Conservation (phyloP, 495 filamentous ascomycete genomes). For the Hypoxylon subgilvum region DNA sequence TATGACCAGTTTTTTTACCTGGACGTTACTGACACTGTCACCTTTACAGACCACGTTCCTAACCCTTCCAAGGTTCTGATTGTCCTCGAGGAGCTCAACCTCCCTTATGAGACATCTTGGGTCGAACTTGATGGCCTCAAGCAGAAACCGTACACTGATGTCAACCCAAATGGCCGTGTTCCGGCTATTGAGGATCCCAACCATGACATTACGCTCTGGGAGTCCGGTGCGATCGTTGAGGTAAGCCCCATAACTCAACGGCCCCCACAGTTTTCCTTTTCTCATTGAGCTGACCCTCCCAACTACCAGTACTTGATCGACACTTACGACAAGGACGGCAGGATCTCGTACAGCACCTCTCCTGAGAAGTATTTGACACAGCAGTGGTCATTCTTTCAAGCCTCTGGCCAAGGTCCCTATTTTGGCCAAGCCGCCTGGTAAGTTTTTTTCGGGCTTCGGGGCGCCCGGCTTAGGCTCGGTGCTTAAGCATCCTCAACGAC, state of each 20-base stretch:
- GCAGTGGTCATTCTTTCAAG: conserved; percentile 65
- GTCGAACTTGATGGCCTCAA: conserved; percentile 59
- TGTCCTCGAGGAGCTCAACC: conserved; percentile 63
- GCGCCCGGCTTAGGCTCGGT: too few species aligned
- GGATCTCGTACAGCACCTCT: conserved; percentile 57
- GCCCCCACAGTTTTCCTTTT: too few species aligned
- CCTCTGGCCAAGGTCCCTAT: conserved; percentile 67
- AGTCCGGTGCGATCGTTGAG: conserved; percentile 71
- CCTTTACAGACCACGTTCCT: too few species aligned
- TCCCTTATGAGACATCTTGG: conserved; percentile 56
- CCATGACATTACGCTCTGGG: conserved; percentile 48
- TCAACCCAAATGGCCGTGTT: conserved; percentile 52
- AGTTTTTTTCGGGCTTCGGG: too few species aligned
- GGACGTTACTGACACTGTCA: too few species aligned
- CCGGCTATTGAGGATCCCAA: conserved; percentile 53
- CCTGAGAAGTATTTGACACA: conserved; percentile 50
- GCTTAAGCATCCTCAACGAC: too few species aligned
- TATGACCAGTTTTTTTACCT: too few species aligned
- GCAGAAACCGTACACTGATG: conserved; percentile 42
- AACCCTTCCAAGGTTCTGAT: conserved; percentile 43
- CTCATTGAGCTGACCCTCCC: too few species aligned
- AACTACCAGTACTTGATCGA: conserved; percentile 69
- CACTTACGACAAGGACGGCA: conserved; percentile 65
- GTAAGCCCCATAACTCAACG: too few species aligned
- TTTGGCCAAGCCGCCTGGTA: conserved; percentile 58